phyloP scores from a whole-genome alignment of 1,139 yeast genomes.

The Spencermartinsiella ligniputridi region DNA sequence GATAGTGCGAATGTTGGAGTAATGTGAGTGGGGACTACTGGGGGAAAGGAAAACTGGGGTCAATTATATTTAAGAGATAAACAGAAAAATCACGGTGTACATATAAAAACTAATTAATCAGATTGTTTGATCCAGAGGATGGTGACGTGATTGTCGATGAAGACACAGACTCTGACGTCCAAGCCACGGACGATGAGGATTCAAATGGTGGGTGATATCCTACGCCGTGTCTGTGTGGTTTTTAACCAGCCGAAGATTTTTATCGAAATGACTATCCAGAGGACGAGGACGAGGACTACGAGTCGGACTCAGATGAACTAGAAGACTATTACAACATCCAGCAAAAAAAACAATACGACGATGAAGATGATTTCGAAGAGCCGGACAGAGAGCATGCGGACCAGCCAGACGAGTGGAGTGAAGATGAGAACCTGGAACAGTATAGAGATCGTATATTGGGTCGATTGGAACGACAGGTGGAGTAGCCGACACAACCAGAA shows the following conservation, averaged over 20 bases:
- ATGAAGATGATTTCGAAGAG: conserved; percentile 11
- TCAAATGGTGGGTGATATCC: conserved; percentile 47
- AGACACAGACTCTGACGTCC: conserved; percentile 37
- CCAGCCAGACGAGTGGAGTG: conserved; percentile 21
- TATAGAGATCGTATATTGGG: conserved; percentile 28
- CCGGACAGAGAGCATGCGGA: conserved; percentile 15
- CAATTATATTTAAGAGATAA: neutral
- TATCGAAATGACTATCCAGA: conserved; percentile 94
- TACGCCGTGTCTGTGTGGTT: neutral
- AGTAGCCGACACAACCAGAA: no score
- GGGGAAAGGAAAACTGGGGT: no score
- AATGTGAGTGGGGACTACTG: conserved; percentile 39
- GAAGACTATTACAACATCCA: conserved; percentile 16
- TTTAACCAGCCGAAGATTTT: conserved; percentile 60
- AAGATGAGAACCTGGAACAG: conserved; percentile 26
- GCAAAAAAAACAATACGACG: conserved; percentile 14
- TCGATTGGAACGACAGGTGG: conserved; percentile 17
- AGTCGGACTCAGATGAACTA: conserved; percentile 11
- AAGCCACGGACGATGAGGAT: conserved; percentile 59
- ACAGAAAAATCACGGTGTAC: neutral
- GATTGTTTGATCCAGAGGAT: conserved; percentile 50
- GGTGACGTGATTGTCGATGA: conserved; percentile 48
- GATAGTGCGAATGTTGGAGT: conserved; percentile 24
- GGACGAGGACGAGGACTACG: conserved; percentile 46
- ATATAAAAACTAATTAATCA: conserved; percentile 13